A percentile compares a stretch with the other conserved stretches of the same genome.
Conservation (phyloP, 805 yeast genomes). For the Blastobotrys chiropterorum region DNA sequence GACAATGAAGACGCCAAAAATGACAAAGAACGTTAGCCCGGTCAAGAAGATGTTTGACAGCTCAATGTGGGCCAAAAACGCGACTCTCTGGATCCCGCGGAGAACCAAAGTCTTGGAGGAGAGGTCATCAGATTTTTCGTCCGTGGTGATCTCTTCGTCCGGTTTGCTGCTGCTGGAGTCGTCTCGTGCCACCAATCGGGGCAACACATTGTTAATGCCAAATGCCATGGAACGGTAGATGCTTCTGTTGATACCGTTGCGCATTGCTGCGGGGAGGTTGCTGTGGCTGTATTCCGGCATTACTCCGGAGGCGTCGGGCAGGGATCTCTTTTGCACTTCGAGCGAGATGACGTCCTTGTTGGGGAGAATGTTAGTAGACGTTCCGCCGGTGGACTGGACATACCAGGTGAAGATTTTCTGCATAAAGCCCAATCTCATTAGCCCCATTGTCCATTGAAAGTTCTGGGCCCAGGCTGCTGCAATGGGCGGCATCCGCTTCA, state of each 20-base stretch:
- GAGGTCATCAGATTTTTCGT: conserved; percentile 54
- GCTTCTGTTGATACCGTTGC: conserved; percentile 9
- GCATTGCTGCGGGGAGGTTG: conserved; percentile 3
- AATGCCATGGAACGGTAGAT: conserved; percentile 12
- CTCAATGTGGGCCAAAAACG: conserved; percentile 79
- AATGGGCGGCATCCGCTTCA: conserved; percentile 85
- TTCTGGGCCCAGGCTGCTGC: conserved; percentile 98
- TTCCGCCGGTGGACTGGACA: conserved; percentile 90
- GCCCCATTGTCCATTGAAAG: conserved; percentile 94
- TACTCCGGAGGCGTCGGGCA: conserved; percentile 15
- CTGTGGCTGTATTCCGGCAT: conserved; percentile 13
- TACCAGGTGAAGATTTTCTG: conserved; percentile 89
- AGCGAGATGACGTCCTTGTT: conserved; percentile 64
- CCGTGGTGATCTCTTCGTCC: conserved; percentile 22
- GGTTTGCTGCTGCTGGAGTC: background rate
- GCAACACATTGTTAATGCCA: conserved; percentile 6
- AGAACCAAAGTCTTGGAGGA: conserved; percentile 69
- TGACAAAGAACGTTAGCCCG: conserved; percentile 39
- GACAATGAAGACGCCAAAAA: conserved; percentile 4
- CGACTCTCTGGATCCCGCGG: conserved; percentile 89
- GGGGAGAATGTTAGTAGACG: conserved; percentile 65
- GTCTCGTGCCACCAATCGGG: conserved; percentile 6
- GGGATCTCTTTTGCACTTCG: conserved; percentile 53
- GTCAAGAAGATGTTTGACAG: conserved; percentile 82
- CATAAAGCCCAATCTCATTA: conserved; percentile 68